Evolutionary conservation across 306 rosid species (phyloP), one percentile per base, ranked within the genome.

Genomic region (Lathyrus sativus): DNA sequence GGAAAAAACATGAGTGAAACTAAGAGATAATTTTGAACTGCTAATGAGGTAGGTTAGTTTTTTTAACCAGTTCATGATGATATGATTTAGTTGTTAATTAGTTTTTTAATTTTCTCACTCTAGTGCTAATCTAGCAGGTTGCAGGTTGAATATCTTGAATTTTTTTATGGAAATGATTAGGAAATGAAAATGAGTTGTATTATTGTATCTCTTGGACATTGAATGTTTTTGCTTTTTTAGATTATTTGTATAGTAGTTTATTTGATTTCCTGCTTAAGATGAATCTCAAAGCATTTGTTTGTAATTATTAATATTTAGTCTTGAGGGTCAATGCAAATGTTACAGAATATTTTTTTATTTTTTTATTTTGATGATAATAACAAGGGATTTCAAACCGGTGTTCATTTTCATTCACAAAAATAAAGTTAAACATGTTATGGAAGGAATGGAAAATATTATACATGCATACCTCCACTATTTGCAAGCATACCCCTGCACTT

Each of bases 1-100:
- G 99, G 99, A 39, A 93, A 86, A 80, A 90, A 72, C 61, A 33
- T 88, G 79, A 88, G 39, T 3, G 99, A 93, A 59, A 86, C 81
- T 10, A 93, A 54, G 79, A 81, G 95, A 53, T 87, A 75, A 78
- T 76, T 35, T 7, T 35, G 39, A 35, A 35, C 39, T 35, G 39
- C 39, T 7, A 6, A 35, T 35, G 39, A 35, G 39, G 9, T 35
- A 35, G 39, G 39, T 35, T 7, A 35, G 39, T 35, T 8, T 35
- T 35, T 35, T 35, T 35, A 35, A 35, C 39, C 7, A 35, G 39
- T 35, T 35, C 9, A 35, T 35, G 39, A 35, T 35, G 39, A 7
- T 35, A 35, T 35, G 7, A 7, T 35, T 7, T 35, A 7, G 39
- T 35, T 35, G 39, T 35, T 35, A 35, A 35, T 35, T 35, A 6